Base-by-base conservation (phyloP, 1,284 basidiomycete genomes). In the Exobasidium cylindrosporum region DNA sequence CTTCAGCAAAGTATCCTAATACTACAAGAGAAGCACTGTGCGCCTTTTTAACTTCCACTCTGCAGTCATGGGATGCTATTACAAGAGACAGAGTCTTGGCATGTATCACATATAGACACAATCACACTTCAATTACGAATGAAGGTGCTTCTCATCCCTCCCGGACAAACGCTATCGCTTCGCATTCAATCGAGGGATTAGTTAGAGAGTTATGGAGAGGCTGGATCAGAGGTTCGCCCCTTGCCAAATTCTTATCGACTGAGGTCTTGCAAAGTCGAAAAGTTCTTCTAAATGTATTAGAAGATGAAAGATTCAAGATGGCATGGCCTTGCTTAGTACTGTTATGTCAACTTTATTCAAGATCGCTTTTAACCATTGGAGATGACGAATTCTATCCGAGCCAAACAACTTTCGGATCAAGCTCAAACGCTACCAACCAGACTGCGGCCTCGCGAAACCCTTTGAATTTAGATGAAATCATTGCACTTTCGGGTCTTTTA, bases 371-470 rank as follows among this genome's bases (percentile, higher is more conserved):
- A 44, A 92, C 93, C 0, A 90, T 98, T 83, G 91, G 91, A 1
- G 96, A 98, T 71, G 95, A 97, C 79, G 95, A 98, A 80, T 97
- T 98, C 82, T 94, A 94, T 77, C 85, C 87, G 0, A 81, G 81
- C 2, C 17, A 56, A 45, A 17, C 17, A 14, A 21, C 23, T 29
- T 40, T n/a, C 32, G 23, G 24, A 47, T 52, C 53, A 23, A 57
- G n/a, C 17, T 21, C 14, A 17, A 44, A 2, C 21, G 26, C 40
- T 7, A 54, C 17, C 47, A 24, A 46, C 2, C 7, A 17, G 17
- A 14, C 26, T 10, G 23, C 57, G 11, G 47, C 17, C 11, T n/a
- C 35, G n/a, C 82, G 86, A 21, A 93, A 93, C 70, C 89, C 91
- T 0, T 84, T 98, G 1, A 84, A 85, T 0, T 80, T 94, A 6